Evolutionary conservation across 306 rosid genomes (phyloP).

Genomic region (Pyrus bretschneideri): DNA sequence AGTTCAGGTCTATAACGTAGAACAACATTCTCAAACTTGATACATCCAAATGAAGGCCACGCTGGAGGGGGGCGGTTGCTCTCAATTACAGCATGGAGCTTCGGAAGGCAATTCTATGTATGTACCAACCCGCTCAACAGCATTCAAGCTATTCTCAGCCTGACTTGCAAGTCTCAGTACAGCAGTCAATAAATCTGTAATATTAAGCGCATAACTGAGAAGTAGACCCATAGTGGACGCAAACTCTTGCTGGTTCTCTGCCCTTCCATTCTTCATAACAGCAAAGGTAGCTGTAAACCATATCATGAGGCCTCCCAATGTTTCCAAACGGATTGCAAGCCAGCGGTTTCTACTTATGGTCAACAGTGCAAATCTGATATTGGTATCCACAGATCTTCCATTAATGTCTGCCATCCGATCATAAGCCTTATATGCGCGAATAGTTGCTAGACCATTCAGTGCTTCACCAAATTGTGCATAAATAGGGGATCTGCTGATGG

Average conservation of each 20-base stretch:
- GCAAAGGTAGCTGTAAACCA: conserved; percentile 53
- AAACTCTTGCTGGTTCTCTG: conserved; percentile 35
- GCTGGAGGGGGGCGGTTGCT: conserved; percentile 41
- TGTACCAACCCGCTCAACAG: conserved; percentile 81
- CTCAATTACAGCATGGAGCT: conserved; percentile 33
- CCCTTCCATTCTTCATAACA: conserved; percentile 45
- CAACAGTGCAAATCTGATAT: conserved; percentile 34
- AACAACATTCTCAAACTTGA: conserved; percentile 35
- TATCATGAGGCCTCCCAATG: conserved; percentile 44
- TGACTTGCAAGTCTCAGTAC: conserved; percentile 72
- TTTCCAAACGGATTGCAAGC: conserved; percentile 42
- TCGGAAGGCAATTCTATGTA: conserved; percentile 79
- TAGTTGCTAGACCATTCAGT: conserved; percentile 73
- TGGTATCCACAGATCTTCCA: conserved; percentile 42
- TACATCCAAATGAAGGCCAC: conserved; percentile 43
- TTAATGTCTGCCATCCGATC: conserved; percentile 86
- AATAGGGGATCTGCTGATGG: conserved; percentile 88
- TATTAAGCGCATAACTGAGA: conserved; percentile 79
- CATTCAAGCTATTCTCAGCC: conserved; percentile 47
- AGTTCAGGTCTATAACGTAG: conserved; percentile 48
- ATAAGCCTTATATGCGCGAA: conserved; percentile 89
- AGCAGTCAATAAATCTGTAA: conserved; percentile 65
- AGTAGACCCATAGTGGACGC: conserved; percentile 53
- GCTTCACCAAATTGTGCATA: conserved; percentile 98
- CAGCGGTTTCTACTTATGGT: conserved; percentile 45